A percentile compares a stretch with the other conserved stretches of the same genome.
Evolutionary conservation across 1,284 basidiomycete species (phyloP).

Genomic region (Melampsora americana): DNA sequence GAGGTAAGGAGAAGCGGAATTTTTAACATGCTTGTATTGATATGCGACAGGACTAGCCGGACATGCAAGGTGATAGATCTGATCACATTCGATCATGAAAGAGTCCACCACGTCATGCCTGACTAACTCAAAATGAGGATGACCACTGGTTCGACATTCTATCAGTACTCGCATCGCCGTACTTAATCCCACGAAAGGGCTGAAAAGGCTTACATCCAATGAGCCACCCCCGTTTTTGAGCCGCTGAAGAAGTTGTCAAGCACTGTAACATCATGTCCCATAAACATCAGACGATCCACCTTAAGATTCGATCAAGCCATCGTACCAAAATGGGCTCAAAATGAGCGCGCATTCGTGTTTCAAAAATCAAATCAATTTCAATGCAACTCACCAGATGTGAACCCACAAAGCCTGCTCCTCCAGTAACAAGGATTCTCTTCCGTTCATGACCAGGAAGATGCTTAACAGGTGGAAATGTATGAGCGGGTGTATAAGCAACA

Average conservation of each 20-base stretch:
- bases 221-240: slow-evolving; percentile 76
- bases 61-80: slow-evolving; percentile 95
- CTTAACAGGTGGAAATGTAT: slow-evolving; percentile 84
- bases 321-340: too few species aligned
- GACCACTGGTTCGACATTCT: slow-evolving; percentile 78
- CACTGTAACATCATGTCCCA: slow-evolving; percentile 65
- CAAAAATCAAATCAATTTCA: neutral
- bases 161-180: slow-evolving; percentile 50
- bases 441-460: slow-evolving; percentile 72
- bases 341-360: too few species aligned
- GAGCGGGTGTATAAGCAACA: slow-evolving; percentile 85
- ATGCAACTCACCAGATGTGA: slow-evolving; percentile 67
- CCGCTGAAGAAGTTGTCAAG: slow-evolving; percentile 99
- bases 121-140: slow-evolving; percentile 97
- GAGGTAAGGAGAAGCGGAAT: neutral
- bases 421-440: slow-evolving; percentile 88
- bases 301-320: slow-evolving; percentile 50
- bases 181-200: neutral
- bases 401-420: slow-evolving; percentile 95
- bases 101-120: slow-evolving; percentile 94
- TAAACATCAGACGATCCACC: slow-evolving; percentile 88
- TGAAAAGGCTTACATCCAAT: slow-evolving; percentile 51
- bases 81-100: slow-evolving; percentile 95
- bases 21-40: slow-evolving; percentile 45
- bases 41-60: slow-evolving; percentile 72